phyloP scores from a whole-genome alignment of 352 stramenopile genomes.

The Blastocystis hominis region DNA sequence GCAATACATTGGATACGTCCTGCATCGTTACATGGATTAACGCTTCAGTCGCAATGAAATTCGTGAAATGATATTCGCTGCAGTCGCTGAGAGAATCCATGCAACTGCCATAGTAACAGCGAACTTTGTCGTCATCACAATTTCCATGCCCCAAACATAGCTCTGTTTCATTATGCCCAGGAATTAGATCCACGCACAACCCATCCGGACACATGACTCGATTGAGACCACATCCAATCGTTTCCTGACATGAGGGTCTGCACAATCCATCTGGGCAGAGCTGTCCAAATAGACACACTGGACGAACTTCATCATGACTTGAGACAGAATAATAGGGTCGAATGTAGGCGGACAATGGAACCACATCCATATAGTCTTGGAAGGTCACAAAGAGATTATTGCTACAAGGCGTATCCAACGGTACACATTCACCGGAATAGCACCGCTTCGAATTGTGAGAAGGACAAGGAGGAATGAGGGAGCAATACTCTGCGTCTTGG shows the following conservation, averaged over 20 bases:
- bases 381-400: neutral
- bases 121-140: neutral
- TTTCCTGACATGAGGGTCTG: neutral
- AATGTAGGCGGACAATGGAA: neutral
- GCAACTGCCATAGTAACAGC: constrained; percentile 12
- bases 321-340: neutral
- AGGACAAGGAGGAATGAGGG: neutral
- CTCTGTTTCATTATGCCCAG: neutral
- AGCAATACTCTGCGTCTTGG: neutral
- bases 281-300: neutral
- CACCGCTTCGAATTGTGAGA: neutral
- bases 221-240: neutral
- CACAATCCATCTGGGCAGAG: constrained; percentile 6
- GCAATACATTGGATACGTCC: neutral
- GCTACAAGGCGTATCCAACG: neutral
- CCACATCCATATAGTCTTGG: neutral
- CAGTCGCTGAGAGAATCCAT: neutral
- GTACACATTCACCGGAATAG: neutral
- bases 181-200: neutral
- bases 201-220: neutral
- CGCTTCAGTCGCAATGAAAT: neutral
- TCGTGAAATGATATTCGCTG: neutral
- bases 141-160: neutral
- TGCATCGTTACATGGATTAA: neutral
- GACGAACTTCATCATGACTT: neutral